Percentiles rank a stretch among this genome's conserved stretches.
Evolutionary conservation across 306 rosid species (phyloP).

Genomic region (Gastrolobium villosum): DNA sequence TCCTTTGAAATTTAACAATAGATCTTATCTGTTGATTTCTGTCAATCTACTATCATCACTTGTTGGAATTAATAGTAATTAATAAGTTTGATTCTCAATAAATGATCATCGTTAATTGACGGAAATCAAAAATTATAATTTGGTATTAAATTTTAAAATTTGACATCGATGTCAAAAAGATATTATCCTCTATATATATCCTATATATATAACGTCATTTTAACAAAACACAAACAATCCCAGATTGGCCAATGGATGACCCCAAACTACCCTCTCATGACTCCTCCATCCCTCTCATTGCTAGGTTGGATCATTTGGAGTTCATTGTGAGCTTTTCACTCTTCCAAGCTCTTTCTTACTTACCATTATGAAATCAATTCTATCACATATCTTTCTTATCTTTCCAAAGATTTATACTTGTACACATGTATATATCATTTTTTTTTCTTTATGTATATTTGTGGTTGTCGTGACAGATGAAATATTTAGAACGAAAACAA

Average conservation of each 20-base stretch:
- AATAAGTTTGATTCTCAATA: no score
- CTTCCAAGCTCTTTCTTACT: background rate
- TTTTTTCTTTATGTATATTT: background rate
- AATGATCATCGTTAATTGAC: no score
- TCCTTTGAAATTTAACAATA: no score
- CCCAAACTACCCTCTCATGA: constrained; percentile 50
- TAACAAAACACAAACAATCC: background rate
- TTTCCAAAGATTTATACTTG: background rate
- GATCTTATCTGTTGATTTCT: no score
- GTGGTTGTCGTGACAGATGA: constrained; percentile 60
- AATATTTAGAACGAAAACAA: constrained; percentile 72
- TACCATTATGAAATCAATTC: constrained; percentile 1
- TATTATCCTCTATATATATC: no score
- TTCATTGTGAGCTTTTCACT: constrained; percentile 59
- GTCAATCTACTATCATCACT: no score
- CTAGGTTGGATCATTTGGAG: constrained; percentile 81
- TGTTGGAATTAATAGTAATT: no score
- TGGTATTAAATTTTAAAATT: no score
- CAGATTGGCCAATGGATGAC: constrained; percentile 51
- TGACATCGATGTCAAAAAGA: no score
- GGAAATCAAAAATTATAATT: no score
- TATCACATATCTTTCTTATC: constrained; percentile 18
- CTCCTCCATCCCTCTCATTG: constrained; percentile 66
- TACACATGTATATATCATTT: background rate
- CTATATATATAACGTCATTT: background rate